Base-by-base conservation (phyloP, 768 basidiomycete genomes). In the Boletus pseudopeckii region DNA sequence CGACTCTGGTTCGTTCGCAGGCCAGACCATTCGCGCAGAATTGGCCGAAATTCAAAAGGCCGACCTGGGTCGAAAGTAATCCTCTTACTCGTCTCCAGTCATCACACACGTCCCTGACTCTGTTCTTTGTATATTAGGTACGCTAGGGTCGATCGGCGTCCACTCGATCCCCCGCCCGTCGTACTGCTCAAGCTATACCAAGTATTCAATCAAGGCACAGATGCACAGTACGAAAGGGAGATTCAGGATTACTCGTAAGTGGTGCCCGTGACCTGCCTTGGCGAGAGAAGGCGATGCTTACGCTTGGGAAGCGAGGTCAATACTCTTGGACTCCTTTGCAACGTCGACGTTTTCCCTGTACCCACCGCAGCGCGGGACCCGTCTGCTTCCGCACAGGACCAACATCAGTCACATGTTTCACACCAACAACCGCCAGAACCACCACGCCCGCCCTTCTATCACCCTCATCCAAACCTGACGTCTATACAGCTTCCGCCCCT, bases 291-390 rank as follows among this genome's bases (percentile, higher is more conserved):
- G 28, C 15, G n/a, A 39, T 13, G 49, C 53, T 56, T 55, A 63
- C 18, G 41, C 58, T 42, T 18, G 46, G 53, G n/a, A 62, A 89
- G 88, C 40, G 78, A 80, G 39, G 68, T 86, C 42, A 80, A 84
- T 50, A 74, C 74, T n/a, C 75, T 82, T 30, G 90, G 89, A 2
- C 74, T 90, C 13, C 66, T 92, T 15, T 90, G 90, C 68, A 87
- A 84, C 3, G 86, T 88, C 38, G 90, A 91, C 69, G 74, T 92
- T 17, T 88, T 88, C 57, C 85, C 84, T 5, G 79, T 88, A 8
- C 74, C 77, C 51, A 55, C 52, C 32, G 34, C 60, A 57, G 39
- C 45, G 11, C 60, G 60, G 20, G 37, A 58, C 8, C 34, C 46
- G 9, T 39, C 45, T 44, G 36, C 43, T 26, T 33, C 52, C 28